Evolutionary conservation across 108 stramenopile genomes (phyloP).

Genomic region (Nitzschia palea): DNA sequence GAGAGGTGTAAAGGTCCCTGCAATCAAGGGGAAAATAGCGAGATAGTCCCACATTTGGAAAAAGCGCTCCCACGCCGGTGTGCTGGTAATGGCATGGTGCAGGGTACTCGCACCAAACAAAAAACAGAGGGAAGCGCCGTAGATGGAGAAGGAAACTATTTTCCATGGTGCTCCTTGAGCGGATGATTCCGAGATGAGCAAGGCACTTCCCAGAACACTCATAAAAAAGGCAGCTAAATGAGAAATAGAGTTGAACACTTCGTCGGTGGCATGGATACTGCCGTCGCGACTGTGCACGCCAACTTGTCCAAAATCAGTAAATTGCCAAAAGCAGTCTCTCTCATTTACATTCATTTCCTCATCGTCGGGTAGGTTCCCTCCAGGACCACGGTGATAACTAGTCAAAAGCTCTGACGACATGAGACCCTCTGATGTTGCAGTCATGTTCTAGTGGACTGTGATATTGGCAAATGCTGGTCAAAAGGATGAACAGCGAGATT

Average conservation of each 20-base stretch:
- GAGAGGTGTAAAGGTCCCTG: constrained; percentile 83
- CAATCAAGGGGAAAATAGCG: constrained; percentile 81
- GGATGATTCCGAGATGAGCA: constrained; percentile 46
- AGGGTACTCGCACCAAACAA: constrained; percentile 65
- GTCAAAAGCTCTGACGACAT: too few species aligned
- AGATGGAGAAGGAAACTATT: constrained; percentile 70
- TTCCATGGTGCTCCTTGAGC: constrained; percentile 63
- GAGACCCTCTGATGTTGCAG: too few species aligned
- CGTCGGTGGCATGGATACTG: constrained; percentile 63
- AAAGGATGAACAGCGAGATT: too few species aligned
- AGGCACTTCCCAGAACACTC: constrained; percentile 52
- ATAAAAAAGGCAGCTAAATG: constrained; percentile 69
- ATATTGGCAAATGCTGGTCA: too few species aligned
- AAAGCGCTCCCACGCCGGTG: constrained; percentile 48
- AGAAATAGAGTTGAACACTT: constrained; percentile 72
- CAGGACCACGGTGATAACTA: too few species aligned
- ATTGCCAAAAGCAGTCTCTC: constrained; percentile 39
- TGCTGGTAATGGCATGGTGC: constrained; percentile 64
- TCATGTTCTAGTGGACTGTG: too few species aligned
- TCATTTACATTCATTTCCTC: too few species aligned
- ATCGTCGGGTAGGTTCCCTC: too few species aligned
- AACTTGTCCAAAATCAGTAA: constrained; percentile 51
- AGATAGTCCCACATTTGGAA: constrained; percentile 74
- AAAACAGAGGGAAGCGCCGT: constrained; percentile 60
- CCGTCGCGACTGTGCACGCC: constrained; percentile 58